Conservation (phyloP, 179 eudicot species). For the Vitellaria paradoxa region DNA sequence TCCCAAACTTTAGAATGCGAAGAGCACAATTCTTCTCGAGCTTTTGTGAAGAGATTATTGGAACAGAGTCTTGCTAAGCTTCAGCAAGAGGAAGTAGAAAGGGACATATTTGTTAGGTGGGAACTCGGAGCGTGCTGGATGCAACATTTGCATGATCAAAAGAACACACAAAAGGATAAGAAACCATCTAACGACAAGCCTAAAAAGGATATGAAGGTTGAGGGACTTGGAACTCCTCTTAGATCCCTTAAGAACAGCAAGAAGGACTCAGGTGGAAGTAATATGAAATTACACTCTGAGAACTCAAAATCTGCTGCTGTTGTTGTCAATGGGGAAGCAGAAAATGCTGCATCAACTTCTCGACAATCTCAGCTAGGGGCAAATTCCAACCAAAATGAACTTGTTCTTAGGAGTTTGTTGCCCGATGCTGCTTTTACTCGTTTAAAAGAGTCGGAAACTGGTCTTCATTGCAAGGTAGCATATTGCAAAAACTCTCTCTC, state of each 20-base stretch:
- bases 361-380: constrained; percentile 38
- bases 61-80: constrained; percentile 73
- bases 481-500: constrained; percentile 4
- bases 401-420: constrained; percentile 58
- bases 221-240: constrained; percentile 95
- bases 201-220: constrained; percentile 88
- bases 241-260: constrained; percentile 75
- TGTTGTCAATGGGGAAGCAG: constrained; percentile 37
- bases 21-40: constrained; percentile 46
- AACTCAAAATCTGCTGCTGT: constrained; percentile 34
- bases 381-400: constrained; percentile 51
- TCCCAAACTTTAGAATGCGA: constrained; percentile 42
- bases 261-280: constrained; percentile 59
- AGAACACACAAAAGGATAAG: constrained; percentile 79
- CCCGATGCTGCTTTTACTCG: constrained; percentile 86
- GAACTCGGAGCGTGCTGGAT: constrained; percentile 99
- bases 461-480: constrained; percentile 88
- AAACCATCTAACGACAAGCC: constrained; percentile 63
- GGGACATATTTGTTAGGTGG: constrained; percentile 78
- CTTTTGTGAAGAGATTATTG: constrained; percentile 67
- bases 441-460: constrained; percentile 85
- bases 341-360: constrained; percentile 30
- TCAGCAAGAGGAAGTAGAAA: constrained; percentile 61
- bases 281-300: constrained; percentile 32
- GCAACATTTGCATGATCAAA: constrained; percentile 97